Evolutionary conservation across 768 basidiomycete species (phyloP).

Genomic region (Paxillus involutus): DNA sequence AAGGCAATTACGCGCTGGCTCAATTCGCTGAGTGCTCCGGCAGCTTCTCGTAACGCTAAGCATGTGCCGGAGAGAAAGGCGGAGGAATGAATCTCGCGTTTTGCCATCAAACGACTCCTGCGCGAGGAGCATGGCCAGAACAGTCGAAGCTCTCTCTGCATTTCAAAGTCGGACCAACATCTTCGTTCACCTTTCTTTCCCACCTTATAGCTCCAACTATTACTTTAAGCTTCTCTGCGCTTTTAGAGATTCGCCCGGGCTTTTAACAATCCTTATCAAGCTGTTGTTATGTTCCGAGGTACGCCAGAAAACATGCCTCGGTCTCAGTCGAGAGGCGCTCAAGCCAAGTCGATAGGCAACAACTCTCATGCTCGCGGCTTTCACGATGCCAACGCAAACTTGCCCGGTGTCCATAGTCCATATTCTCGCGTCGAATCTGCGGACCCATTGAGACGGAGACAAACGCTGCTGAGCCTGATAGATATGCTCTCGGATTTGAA

Average conservation of each 20-base stretch:
- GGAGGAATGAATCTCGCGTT: slow-evolving; percentile 38
- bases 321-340: slow-evolving; percentile 27
- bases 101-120: slow-evolving; percentile 23
- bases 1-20: slow-evolving; percentile 37
- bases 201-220: slow-evolving; percentile 28
- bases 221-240: slow-evolving; percentile 12
- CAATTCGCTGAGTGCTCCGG: slow-evolving; percentile 36
- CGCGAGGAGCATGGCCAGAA: slow-evolving; percentile 35
- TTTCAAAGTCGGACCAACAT: slow-evolving; percentile 34
- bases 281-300: slow-evolving; percentile 31
- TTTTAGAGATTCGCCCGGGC: slow-evolving; percentile 21
- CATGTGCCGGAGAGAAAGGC: slow-evolving; percentile 30
- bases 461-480: slow-evolving; percentile 46
- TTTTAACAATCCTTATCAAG: slow-evolving; percentile 21
- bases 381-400: slow-evolving; percentile 25
- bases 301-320: slow-evolving; percentile 26
- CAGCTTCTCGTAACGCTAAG: slow-evolving; percentile 31
- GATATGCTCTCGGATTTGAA: slow-evolving; percentile 47
- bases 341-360: slow-evolving; percentile 22
- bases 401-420: slow-evolving; percentile 22
- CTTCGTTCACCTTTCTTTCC: slow-evolving; percentile 26
- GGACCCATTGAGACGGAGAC: slow-evolving; percentile 38
- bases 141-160: slow-evolving; percentile 32
- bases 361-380: slow-evolving; percentile 24
- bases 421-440: slow-evolving; percentile 28